phyloP scores from a whole-genome alignment of 345 rosid species.

The Eucalyptus cloeziana region DNA sequence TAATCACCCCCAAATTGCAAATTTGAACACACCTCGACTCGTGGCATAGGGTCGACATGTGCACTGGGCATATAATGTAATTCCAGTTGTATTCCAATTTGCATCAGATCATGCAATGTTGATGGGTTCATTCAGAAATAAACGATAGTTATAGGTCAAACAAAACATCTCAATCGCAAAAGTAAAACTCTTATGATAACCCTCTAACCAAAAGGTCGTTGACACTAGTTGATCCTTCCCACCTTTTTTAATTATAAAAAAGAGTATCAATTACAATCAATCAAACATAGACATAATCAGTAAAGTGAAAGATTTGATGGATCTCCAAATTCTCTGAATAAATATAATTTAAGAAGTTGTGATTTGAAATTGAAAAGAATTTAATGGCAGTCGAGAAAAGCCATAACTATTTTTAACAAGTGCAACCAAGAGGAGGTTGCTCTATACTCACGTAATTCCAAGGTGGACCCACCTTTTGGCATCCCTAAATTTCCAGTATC shows the following conservation, averaged over 20 bases:
- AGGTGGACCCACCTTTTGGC: not conserved
- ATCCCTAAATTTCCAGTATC: not conserved
- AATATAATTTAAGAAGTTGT: too few relatives aligned
- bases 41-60: too few relatives aligned
- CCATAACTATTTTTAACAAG: not conserved
- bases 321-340: too few relatives aligned
- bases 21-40: too few relatives aligned
- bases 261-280: not conserved
- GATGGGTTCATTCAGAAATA: not conserved
- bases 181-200: too few relatives aligned
- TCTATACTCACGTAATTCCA: not conserved
- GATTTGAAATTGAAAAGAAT: too few relatives aligned
- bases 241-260: not conserved
- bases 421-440: not conserved
- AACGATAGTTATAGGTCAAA: not conserved
- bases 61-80: not conserved
- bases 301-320: not conserved
- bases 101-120: not conserved
- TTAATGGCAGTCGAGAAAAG: not conserved
- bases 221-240: not conserved
- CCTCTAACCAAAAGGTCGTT: not conserved
- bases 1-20: too few relatives aligned
- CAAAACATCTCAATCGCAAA: not conserved
- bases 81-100: not conserved
- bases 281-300: not conserved